Evolutionary conservation across 441 rosid genomes (phyloP).

Genomic region (Eruca vesicaria): DNA sequence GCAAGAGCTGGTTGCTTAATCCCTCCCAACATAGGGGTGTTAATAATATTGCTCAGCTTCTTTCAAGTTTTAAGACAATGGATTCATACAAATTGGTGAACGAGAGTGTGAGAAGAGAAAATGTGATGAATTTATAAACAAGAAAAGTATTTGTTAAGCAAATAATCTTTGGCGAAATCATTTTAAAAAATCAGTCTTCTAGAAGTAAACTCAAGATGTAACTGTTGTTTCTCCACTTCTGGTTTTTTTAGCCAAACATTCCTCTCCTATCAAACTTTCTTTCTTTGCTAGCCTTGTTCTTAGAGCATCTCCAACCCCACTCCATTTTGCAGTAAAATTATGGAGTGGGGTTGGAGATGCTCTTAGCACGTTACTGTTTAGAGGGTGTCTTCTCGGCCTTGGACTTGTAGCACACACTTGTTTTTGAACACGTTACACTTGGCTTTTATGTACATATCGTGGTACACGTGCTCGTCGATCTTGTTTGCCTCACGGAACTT

Average conservation of each 20-base stretch:
- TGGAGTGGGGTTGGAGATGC: too few relatives aligned
- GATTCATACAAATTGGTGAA: background rate
- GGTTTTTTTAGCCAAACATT: too few relatives aligned
- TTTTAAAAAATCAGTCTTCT: too few relatives aligned
- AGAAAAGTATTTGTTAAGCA: background rate
- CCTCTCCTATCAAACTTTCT: too few relatives aligned
- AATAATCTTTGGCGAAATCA: constrained; percentile 3
- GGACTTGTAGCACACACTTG: constrained; percentile 78
- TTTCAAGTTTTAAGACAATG: background rate
- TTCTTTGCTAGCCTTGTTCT: too few relatives aligned
- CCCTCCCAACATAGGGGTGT: background rate
- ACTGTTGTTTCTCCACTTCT: too few relatives aligned
- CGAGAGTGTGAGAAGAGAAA: too few relatives aligned
- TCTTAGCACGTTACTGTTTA: too few relatives aligned
- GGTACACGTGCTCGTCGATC: constrained; percentile 87
- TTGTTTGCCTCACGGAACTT: constrained; percentile 70
- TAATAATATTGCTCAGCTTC: background rate
- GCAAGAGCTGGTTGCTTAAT: too few relatives aligned
- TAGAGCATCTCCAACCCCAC: too few relatives aligned
- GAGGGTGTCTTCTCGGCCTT: constrained; percentile 81
- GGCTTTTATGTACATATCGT: constrained; percentile 88
- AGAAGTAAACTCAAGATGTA: too few relatives aligned
- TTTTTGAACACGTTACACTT: constrained; percentile 88
- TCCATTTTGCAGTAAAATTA: too few relatives aligned
- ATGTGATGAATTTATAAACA: constrained; percentile 1